These are phyloP conservation scores for Russula emetica DNA, from an alignment of 768 basidiomycete genomes.

Conservation along the genomic window DNA sequence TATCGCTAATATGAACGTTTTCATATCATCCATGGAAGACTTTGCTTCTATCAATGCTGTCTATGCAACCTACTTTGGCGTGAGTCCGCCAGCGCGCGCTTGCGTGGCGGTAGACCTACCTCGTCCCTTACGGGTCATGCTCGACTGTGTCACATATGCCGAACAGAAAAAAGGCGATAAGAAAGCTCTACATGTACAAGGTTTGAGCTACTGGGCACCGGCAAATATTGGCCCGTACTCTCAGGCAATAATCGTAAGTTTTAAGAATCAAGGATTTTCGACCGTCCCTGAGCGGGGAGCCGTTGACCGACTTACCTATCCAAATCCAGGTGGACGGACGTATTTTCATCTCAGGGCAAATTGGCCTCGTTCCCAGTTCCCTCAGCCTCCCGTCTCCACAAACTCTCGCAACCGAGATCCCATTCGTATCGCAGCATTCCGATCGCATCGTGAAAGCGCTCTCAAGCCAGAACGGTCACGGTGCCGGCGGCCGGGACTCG, in stretches of 20 bases:
- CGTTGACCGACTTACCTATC: not conserved
- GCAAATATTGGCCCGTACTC: slow-evolving; percentile 99
- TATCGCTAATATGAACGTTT: slow-evolving; percentile 74
- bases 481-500: slow-evolving; percentile 43
- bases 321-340: slow-evolving; percentile 58
- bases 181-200: slow-evolving; percentile 87
- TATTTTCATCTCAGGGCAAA: slow-evolving; percentile 93
- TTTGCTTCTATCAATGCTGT: slow-evolving; percentile 74
- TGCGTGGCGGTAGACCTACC: slow-evolving; percentile 82
- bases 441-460: slow-evolving; percentile 61
- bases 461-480: slow-evolving; percentile 45
- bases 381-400: slow-evolving; percentile 60
- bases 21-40: slow-evolving; percentile 74
- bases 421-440: slow-evolving; percentile 78
- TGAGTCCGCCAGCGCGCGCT: slow-evolving; percentile 90
- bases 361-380: slow-evolving; percentile 77
- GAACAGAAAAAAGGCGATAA: slow-evolving; percentile 43
- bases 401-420: slow-evolving; percentile 59
- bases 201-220: slow-evolving; percentile 97
- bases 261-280: not conserved
- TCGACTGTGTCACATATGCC: slow-evolving; percentile 81
- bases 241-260: slow-evolving; percentile 76
- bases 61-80: slow-evolving; percentile 81
- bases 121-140: slow-evolving; percentile 47
- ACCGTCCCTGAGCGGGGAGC: not conserved